These are phyloP conservation scores for Claviceps africana DNA, from an alignment of 2,329 filamentous ascomycete species.

Conservation along the genomic window DNA sequence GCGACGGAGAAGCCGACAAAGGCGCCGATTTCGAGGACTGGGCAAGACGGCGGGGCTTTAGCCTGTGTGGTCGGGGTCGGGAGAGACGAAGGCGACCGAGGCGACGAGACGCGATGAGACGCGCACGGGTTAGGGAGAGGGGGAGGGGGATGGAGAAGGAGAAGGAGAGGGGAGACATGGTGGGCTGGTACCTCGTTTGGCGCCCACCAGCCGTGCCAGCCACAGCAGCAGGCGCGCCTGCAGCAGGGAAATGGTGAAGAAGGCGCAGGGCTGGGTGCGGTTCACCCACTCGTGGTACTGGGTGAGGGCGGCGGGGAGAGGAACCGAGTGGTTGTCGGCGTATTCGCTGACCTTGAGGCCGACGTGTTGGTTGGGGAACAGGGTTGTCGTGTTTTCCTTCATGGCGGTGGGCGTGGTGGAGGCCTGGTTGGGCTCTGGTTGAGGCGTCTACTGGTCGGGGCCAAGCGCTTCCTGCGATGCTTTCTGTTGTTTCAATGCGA, in stretches of 20 bases:
- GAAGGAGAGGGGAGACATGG: too few relatives aligned
- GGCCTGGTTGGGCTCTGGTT: too few relatives aligned
- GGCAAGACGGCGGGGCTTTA: too few relatives aligned
- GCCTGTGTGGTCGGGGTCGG: too few relatives aligned
- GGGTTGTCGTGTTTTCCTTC: neutral
- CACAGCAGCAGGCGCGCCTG: conserved; percentile 6
- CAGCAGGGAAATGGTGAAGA: conserved; percentile 6
- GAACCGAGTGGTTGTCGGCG: conserved; percentile 3
- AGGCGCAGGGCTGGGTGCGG: conserved; percentile 2
- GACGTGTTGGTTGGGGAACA: conserved; percentile 6
- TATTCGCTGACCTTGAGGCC: conserved; percentile 6
- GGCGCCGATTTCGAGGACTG: conserved; percentile 3
- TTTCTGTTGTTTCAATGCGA: neutral
- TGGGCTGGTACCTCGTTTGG: neutral
- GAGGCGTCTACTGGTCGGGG: too few relatives aligned
- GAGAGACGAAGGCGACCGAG: too few relatives aligned
- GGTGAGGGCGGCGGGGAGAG: neutral
- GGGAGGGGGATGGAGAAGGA: too few relatives aligned
- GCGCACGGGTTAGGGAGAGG: too few relatives aligned
- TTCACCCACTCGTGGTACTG: conserved; percentile 5
- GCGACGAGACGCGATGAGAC: too few relatives aligned
- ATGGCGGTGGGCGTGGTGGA: neutral
- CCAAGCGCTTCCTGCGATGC: too few relatives aligned
- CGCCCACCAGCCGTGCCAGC: conserved; percentile 1
- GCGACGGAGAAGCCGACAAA: conserved; percentile 5